Conservation (phyloP, 306 rosid species). For the Psophocarpus tetragonolobus region DNA sequence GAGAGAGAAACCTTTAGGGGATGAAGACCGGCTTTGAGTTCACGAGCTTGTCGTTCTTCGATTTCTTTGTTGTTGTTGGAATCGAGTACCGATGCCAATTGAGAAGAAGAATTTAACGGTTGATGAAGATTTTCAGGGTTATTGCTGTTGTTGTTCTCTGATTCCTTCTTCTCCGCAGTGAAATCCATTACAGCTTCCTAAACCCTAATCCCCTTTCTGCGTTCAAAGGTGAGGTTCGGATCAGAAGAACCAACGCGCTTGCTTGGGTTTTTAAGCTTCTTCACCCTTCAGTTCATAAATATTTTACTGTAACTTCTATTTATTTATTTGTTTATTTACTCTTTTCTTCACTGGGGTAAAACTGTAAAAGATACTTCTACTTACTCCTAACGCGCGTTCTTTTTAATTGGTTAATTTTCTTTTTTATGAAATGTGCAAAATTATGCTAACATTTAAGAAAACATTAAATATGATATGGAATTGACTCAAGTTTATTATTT, state of each 20-base stretch:
- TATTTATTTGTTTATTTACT: neutral
- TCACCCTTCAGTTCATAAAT: neutral
- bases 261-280: neutral
- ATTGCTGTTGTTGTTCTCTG: conserved; percentile 26
- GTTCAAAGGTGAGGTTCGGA: neutral
- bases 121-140: conserved; percentile 21
- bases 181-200: conserved; percentile 34
- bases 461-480: no score
- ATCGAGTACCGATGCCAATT: conserved; percentile 26
- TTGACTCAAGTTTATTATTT: no score
- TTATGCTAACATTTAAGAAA: no score
- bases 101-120: conserved; percentile 33
- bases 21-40: conserved; percentile 52
- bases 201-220: conserved; percentile 35
- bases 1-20: conserved; percentile 43
- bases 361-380: no score
- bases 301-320: neutral
- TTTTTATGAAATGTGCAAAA: no score
- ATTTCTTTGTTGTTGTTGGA: conserved; percentile 36
- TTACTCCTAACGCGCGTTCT: no score
- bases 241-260: neutral
- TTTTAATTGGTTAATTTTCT: no score
- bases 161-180: conserved; percentile 35
- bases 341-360: neutral
- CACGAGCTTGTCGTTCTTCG: conserved; percentile 49